Percentiles rank a stretch among this genome's conserved stretches.
Conservation (phyloP, 2,329 filamentous ascomycete species). For the Tolypocladium pustulatum region DNA sequence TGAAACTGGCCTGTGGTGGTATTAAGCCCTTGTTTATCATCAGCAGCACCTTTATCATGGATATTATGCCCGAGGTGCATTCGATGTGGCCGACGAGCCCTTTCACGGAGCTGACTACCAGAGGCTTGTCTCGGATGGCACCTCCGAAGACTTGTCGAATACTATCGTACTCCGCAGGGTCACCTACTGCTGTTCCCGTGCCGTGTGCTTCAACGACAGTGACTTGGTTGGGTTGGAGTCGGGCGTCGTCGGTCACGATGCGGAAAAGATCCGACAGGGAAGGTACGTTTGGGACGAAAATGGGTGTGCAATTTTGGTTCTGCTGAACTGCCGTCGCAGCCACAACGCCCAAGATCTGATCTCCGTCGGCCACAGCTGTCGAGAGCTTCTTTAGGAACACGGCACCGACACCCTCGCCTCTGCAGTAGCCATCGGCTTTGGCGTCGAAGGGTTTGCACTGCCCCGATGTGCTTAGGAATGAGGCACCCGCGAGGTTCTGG, state of each 20-base stretch:
- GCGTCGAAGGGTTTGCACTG: slow-evolving; percentile 22
- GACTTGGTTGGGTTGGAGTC: slow-evolving; percentile 6
- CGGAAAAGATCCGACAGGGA: slow-evolving; percentile 3
- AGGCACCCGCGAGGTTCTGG: slow-evolving; percentile 11
- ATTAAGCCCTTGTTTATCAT: slow-evolving; percentile 23
- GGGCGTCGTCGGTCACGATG: slow-evolving; percentile 20
- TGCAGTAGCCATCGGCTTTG: slow-evolving; percentile 38
- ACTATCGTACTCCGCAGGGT: slow-evolving; percentile 31
- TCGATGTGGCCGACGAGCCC: slow-evolving; percentile 15
- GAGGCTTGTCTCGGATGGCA: slow-evolving; percentile 5
- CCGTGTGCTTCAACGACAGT: slow-evolving; percentile 34
- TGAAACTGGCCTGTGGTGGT: slow-evolving; percentile 22
- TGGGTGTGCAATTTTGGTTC: slow-evolving; percentile 28
- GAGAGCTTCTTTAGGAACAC: slow-evolving; percentile 37
- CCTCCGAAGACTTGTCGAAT: slow-evolving; percentile 5
- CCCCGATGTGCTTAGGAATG: slow-evolving; percentile 19
- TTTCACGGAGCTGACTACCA: slow-evolving; percentile 13
- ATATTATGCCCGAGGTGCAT: slow-evolving; percentile 28
- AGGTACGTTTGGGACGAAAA: slow-evolving; percentile 27
- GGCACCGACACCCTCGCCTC: slow-evolving; percentile 34
- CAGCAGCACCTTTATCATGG: slow-evolving; percentile 36
- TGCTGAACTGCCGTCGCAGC: slow-evolving; percentile 26
- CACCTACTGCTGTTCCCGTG: slow-evolving; percentile 40
- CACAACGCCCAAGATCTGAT: slow-evolving; percentile 32
- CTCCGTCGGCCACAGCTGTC: slow-evolving; percentile 33